These are phyloP conservation scores for Pichia cabralensis DNA, from an alignment of 805 yeast genomes.

Conservation along the genomic window DNA sequence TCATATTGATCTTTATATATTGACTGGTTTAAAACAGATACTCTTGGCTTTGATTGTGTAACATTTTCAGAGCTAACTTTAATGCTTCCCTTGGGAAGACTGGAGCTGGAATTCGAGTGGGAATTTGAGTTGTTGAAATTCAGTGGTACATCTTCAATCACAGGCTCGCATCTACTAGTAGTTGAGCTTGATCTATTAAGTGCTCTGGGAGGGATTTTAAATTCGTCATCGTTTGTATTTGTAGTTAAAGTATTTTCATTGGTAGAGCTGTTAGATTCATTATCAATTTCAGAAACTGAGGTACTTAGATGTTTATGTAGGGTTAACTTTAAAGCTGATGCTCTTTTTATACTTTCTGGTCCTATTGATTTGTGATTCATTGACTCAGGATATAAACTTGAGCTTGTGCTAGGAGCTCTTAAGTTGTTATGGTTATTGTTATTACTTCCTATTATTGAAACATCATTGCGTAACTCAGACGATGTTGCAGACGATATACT, in stretches of 20 bases:
- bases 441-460: too few species aligned
- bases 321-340: slow-evolving; percentile 2
- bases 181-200: too few species aligned
- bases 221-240: too few species aligned
- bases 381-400: slow-evolving; percentile 17
- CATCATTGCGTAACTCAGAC: too few species aligned
- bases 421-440: background rate
- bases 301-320: slow-evolving; percentile 3
- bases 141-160: slow-evolving; percentile 5
- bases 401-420: slow-evolving; percentile 11
- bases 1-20: slow-evolving; percentile 15
- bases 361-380: background rate
- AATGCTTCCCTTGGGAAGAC: too few species aligned
- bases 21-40: slow-evolving; percentile 22
- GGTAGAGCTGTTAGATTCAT: too few species aligned
- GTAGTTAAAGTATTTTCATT: too few species aligned
- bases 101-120: too few species aligned
- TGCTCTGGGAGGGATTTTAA: too few species aligned
- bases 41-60: slow-evolving; percentile 7
- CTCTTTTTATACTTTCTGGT: too few species aligned
- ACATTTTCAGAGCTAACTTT: slow-evolving; percentile 6
- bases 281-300: background rate
- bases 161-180: slow-evolving; percentile 1
- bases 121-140: background rate
- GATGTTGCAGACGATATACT: too few species aligned